Evolutionary conservation across 2,329 filamentous ascomycete genomes (phyloP).

Genomic region (Dothideomycetes sp.): DNA sequence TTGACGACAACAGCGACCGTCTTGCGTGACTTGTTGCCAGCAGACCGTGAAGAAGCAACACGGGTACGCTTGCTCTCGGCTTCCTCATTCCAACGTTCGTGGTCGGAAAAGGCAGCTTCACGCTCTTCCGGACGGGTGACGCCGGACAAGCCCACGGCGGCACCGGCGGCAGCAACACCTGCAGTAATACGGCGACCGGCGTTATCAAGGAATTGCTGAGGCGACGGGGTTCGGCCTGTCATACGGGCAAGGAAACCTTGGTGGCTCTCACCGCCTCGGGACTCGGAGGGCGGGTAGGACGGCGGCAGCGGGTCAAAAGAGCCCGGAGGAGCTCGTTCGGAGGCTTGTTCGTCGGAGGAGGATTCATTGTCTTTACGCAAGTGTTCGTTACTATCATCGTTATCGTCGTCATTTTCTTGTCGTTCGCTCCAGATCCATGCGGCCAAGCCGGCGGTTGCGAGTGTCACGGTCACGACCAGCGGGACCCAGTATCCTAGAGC

Average conservation of each 20-base stretch:
- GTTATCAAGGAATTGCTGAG: conserved; percentile 78
- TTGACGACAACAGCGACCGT: conserved; percentile 85
- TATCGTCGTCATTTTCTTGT: conserved; percentile 60
- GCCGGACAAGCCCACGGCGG: conserved; percentile 72
- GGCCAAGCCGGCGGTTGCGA: conserved; percentile 75
- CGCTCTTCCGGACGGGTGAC: conserved; percentile 29
- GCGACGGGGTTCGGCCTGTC: conserved; percentile 73
- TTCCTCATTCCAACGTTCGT: conserved; percentile 88
- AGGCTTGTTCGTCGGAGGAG: conserved; percentile 4
- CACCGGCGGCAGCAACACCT: conserved; percentile 65
- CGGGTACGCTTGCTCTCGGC: conserved; percentile 54
- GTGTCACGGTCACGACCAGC: conserved; percentile 73
- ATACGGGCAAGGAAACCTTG: conserved; percentile 62
- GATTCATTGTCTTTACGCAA: conserved; percentile 31
- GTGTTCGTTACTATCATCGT: conserved; percentile 52
- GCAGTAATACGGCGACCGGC: conserved; percentile 74
- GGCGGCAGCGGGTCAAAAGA: background rate
- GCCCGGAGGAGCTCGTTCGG: background rate
- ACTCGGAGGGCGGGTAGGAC: background rate
- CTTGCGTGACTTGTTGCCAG: conserved; percentile 39
- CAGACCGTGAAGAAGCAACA: conserved; percentile 27
- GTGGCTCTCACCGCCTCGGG: conserved; percentile 33
- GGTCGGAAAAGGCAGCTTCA: conserved; percentile 47
- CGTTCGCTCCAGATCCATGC: conserved; percentile 94
- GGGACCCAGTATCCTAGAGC: conserved; percentile 82